Base-by-base conservation (phyloP, 1,139 yeast species). In the Nakaseomyces sp. region DNA sequence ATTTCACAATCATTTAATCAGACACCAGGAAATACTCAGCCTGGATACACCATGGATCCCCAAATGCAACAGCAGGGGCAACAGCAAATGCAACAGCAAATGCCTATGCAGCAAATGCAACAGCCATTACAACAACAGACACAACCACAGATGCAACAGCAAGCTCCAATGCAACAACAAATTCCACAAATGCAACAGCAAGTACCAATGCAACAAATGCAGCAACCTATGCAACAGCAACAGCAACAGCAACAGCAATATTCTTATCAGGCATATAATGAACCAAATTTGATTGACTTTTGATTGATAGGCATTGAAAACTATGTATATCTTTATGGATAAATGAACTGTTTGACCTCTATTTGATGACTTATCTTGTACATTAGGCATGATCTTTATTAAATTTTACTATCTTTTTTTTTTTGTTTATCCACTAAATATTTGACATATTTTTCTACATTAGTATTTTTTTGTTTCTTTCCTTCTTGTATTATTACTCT, bases 31-130 rank as follows among this genome's bases (percentile, higher is more conserved):
- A 13, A 13, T 15, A 13, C 22, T 25, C 24, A n/a, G 6, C 5
- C 32, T 22, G 31, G 32, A 20, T 43, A 29, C 47, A 43, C 24
- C 47, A 43, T 29, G 47, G 29, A 36, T 43, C 54, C 45, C 48
- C 39, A 29, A 49, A 32, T 44, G 30, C 40, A 29, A 7, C 43
- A 40, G 25, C 46, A 41, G 30, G 44, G 33, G 33, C 46, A 37
- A 22, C 26, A 37, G 29, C 32, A 29, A 13, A 13, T 26, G 13
- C 29, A 26, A 26, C 29, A 26, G 12, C 29, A 7, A 8, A 26
- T 26, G 29, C 24, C 24, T 22, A 9, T 22, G 9, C 24, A 22
- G 24, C 24, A 22, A 22, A 22, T 22, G 24, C 24, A 22, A 22
- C 29, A 15, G 16, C 24, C 24, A 7, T 7, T 22, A 9, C 19